A percentile compares a stretch with the other conserved stretches of the same genome.
These are phyloP conservation scores for Penicillium sp. DNA, from an alignment of 2,329 filamentous ascomycete species.

Conservation along the genomic window DNA sequence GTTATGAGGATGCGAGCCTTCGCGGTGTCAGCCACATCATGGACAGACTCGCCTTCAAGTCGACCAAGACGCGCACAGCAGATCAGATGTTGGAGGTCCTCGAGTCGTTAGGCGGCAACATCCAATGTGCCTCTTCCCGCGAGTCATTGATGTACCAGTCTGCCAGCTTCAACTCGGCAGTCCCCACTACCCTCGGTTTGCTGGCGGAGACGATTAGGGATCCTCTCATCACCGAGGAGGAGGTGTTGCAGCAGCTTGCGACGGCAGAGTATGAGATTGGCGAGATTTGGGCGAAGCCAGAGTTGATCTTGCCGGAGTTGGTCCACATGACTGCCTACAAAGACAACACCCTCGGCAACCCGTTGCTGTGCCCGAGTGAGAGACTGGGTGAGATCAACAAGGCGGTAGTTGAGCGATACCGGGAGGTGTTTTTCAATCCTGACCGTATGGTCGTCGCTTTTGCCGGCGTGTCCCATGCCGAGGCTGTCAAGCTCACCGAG, in stretches of 20 bases:
- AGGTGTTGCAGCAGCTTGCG: conserved; percentile 82
- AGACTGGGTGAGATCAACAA: conserved; percentile 74
- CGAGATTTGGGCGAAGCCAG: conserved; percentile 97
- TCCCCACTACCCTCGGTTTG: conserved; percentile 78
- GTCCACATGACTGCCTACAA: conserved; percentile 95
- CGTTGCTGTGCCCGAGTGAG: conserved; percentile 86
- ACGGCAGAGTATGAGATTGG: conserved; percentile 94
- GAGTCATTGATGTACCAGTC: conserved; percentile 99
- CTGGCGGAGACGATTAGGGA: conserved; percentile 93
- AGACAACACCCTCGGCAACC: conserved; percentile 94
- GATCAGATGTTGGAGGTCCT: conserved; percentile 87
- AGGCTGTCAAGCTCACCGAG: conserved; percentile 78
- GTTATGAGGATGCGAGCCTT: conserved; percentile 84
- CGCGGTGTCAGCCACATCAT: conserved; percentile 94
- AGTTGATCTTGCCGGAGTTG: conserved; percentile 91
- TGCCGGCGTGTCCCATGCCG: conserved; percentile 81
- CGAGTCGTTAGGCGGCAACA: conserved; percentile 89
- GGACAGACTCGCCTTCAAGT: conserved; percentile 93
- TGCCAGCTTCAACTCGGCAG: conserved; percentile 92
- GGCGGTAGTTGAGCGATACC: conserved; percentile 74
- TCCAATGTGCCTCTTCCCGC: conserved; percentile 92
- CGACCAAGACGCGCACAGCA: conserved; percentile 69
- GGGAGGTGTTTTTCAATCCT: conserved; percentile 81
- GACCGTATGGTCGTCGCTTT: conserved; percentile 94
- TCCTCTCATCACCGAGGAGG: conserved; percentile 79